Evolutionary conservation across 2,329 filamentous ascomycete genomes (phyloP).

Genomic region (Gremmenia infestans): DNA sequence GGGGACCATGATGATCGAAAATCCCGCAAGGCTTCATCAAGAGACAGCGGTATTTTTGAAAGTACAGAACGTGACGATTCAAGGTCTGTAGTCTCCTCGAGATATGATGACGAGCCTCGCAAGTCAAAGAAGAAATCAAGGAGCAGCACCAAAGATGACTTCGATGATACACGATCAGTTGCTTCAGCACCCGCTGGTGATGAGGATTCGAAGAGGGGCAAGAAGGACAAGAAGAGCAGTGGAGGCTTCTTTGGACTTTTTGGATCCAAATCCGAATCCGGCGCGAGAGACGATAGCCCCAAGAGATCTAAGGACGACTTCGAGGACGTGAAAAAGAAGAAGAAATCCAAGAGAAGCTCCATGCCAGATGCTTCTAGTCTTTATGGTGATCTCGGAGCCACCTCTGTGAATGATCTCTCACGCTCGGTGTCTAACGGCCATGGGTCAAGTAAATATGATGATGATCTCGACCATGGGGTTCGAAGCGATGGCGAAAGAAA

Average conservation of each 20-base stretch:
- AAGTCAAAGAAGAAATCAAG: conserved; percentile 34
- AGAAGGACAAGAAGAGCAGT: conserved; percentile 35
- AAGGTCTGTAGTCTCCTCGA: conserved; percentile 44
- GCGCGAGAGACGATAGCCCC: conserved; percentile 21
- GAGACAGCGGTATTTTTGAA: conserved; percentile 37
- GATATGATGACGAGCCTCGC: conserved; percentile 28
- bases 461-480: conserved; percentile 17
- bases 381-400: conserved; percentile 21
- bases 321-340: conserved; percentile 29
- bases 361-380: conserved; percentile 22
- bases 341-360: conserved; percentile 30
- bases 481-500: conserved; percentile 26
- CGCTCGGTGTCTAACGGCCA: conserved; percentile 23
- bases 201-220: conserved; percentile 34
- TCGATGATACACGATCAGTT: conserved; percentile 44
- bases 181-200: conserved; percentile 37
- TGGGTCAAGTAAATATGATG: conserved; percentile 18
- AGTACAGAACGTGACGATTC: conserved; percentile 39
- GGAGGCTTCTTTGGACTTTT: conserved; percentile 42
- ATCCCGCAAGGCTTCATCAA: conserved; percentile 34
- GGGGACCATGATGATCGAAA: conserved; percentile 32
- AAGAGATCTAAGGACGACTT: conserved; percentile 25
- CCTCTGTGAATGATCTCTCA: conserved; percentile 22
- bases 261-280: conserved; percentile 33
- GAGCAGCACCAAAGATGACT: conserved; percentile 40